phyloP scores from a whole-genome alignment of 352 stramenopile genomes.

The Globisporangium rhizosaccharum region DNA sequence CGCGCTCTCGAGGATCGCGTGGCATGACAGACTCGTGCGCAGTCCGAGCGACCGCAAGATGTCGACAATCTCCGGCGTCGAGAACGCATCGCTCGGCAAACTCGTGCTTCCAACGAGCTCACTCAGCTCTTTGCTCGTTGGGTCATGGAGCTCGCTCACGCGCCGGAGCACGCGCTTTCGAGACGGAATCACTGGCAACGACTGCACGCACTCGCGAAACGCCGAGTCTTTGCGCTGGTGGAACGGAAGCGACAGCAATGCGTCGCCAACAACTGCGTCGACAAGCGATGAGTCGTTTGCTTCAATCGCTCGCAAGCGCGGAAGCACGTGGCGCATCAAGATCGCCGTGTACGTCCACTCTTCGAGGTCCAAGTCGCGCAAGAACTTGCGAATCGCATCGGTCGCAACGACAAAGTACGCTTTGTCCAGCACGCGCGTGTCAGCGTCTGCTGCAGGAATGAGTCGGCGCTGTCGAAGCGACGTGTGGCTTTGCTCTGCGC shows the following conservation, averaged over 20 bases:
- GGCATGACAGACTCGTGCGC: slow-evolving; percentile 53
- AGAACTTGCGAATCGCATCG: slow-evolving; percentile 31
- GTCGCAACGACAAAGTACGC: slow-evolving; percentile 42
- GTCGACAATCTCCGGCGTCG: slow-evolving; percentile 34
- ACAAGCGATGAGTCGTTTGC: slow-evolving; percentile 26
- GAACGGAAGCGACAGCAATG: slow-evolving; percentile 39
- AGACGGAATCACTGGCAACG: slow-evolving; percentile 44
- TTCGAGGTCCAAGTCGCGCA: slow-evolving; percentile 42
- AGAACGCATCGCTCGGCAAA: slow-evolving; percentile 48
- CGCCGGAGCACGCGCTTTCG: slow-evolving; percentile 41
- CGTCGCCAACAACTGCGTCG: slow-evolving; percentile 41
- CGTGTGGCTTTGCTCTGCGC: neutral
- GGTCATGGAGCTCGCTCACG: slow-evolving; percentile 62
- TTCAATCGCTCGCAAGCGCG: slow-evolving; percentile 32
- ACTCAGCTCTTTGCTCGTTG: slow-evolving; percentile 54
- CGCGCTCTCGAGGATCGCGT: slow-evolving; percentile 68
- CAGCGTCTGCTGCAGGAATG: slow-evolving; percentile 34
- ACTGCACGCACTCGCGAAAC: slow-evolving; percentile 45
- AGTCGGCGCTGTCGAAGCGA: slow-evolving; percentile 18
- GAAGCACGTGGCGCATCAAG: slow-evolving; percentile 60
- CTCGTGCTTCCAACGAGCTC: slow-evolving; percentile 63
- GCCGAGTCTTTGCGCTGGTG: slow-evolving; percentile 44
- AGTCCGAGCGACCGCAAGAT: slow-evolving; percentile 54
- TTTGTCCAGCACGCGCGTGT: slow-evolving; percentile 39
- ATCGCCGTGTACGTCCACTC: slow-evolving; percentile 53